Conservation (phyloP, 2,329 filamentous ascomycete species). For the Diaporthe eres region DNA sequence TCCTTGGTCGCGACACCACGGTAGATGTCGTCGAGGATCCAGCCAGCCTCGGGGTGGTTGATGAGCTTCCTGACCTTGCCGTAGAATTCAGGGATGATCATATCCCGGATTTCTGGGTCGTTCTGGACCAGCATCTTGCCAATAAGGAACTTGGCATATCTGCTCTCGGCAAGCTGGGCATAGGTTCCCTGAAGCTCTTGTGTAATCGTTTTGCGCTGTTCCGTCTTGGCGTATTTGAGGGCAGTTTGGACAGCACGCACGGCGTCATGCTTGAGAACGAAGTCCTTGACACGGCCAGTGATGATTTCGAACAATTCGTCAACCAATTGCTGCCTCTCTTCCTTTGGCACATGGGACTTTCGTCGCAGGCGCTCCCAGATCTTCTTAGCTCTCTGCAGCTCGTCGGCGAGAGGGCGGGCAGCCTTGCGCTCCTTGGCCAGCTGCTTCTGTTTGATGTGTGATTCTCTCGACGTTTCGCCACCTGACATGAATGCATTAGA, state of each 20-base stretch:
- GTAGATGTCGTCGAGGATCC: slow-evolving; percentile 98
- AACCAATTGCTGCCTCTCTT: slow-evolving; percentile 89
- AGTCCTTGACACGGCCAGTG: slow-evolving; percentile 91
- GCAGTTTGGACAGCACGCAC: slow-evolving; percentile 97
- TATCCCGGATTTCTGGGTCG: slow-evolving; percentile 86
- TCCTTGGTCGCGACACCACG: slow-evolving; percentile 86
- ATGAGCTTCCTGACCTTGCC: slow-evolving; percentile 93
- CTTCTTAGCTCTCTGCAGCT: slow-evolving; percentile 91
- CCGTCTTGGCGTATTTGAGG: slow-evolving; percentile 91
- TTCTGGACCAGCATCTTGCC: slow-evolving; percentile 96
- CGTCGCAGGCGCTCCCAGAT: slow-evolving; percentile 94
- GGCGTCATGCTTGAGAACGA: slow-evolving; percentile 98
- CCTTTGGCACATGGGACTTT: slow-evolving; percentile 92
- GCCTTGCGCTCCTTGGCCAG: slow-evolving; percentile 90
- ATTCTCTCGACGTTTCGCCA: slow-evolving; percentile 81
- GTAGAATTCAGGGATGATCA: slow-evolving; percentile 95
- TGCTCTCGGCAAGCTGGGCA: slow-evolving; percentile 88
- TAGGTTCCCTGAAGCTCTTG: slow-evolving; percentile 89
- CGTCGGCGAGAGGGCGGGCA: slow-evolving; percentile 92
- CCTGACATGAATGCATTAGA: background rate
- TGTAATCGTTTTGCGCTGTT: slow-evolving; percentile 89
- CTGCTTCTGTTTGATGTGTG: slow-evolving; percentile 93
- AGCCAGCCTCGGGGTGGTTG: slow-evolving; percentile 95
- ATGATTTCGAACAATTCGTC: slow-evolving; percentile 93
- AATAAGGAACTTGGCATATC: slow-evolving; percentile 97